A percentile compares a stretch with the other conserved stretches of the same genome.
phyloP scores from a whole-genome alignment of 352 stramenopile species.

The Phytopythium vexans region DNA sequence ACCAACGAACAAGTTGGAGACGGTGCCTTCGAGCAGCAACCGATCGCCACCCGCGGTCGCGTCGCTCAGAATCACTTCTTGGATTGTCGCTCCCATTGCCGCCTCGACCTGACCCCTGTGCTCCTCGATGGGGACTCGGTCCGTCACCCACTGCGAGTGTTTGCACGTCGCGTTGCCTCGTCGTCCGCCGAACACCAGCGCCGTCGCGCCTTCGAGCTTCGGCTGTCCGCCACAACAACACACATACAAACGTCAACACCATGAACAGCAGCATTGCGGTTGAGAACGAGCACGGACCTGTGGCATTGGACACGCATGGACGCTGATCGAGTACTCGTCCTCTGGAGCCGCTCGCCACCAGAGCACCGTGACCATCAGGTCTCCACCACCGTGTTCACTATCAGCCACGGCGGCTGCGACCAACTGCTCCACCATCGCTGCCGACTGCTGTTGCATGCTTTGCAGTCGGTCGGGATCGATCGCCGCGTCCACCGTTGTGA shows the following conservation, averaged over 20 bases:
- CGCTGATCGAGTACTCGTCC: constrained; percentile 26
- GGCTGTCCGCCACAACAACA: constrained; percentile 8
- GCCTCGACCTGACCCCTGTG: constrained; percentile 20
- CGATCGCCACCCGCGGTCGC: constrained; percentile 13
- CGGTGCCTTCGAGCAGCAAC: constrained; percentile 65
- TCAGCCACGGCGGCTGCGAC: constrained; percentile 2
- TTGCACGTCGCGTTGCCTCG: constrained; percentile 54
- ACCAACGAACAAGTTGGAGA: constrained; percentile 83
- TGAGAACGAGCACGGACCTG: constrained; percentile 11
- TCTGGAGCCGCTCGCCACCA: constrained; percentile 29
- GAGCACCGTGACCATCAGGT: constrained; percentile 67
- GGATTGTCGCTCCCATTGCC: constrained; percentile 20
- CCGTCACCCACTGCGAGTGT: constrained; percentile 66
- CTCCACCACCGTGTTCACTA: constrained; percentile 8
- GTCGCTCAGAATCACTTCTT: constrained; percentile 58
- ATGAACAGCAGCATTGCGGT: no score
- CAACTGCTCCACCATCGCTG: constrained; percentile 3
- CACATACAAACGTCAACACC: no score
- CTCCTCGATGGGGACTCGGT: constrained; percentile 47
- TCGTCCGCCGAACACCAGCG: constrained; percentile 48
- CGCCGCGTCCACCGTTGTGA: constrained; percentile 7
- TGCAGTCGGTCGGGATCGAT: background rate
- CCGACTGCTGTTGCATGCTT: constrained; percentile 14
- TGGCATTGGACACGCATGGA: constrained; percentile 60
- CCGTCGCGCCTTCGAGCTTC: constrained; percentile 28